A percentile compares a stretch with the other conserved stretches of the same genome.
These are phyloP conservation scores for Ophiostoma tasmaniense DNA, from an alignment of 2,329 filamentous ascomycete genomes.

Conservation along the genomic window DNA sequence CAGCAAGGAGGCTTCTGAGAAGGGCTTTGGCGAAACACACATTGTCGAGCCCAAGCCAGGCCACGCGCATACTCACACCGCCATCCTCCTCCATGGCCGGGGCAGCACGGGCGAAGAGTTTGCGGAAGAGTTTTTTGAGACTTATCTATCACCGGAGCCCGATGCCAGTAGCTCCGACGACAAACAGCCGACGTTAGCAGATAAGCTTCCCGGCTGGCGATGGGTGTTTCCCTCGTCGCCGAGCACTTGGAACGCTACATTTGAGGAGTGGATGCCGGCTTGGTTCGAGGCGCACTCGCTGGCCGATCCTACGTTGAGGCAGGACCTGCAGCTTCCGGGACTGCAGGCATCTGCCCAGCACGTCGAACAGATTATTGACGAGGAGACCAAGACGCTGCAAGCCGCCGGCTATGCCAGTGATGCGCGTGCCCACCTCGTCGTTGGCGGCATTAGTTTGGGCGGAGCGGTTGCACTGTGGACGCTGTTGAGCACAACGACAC, in stretches of 20 bases:
- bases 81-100: not conserved
- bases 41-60: not conserved
- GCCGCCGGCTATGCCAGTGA: constrained; percentile 12
- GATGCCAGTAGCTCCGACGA: not conserved
- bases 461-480: constrained; percentile 32
- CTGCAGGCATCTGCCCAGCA: constrained; percentile 4
- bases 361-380: constrained; percentile 28
- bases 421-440: constrained; percentile 26
- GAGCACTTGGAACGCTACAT: constrained; percentile 22
- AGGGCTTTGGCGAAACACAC: not conserved
- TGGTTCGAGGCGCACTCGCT: constrained; percentile 42
- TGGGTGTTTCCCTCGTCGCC: constrained; percentile 43
- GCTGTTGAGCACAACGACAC: constrained; percentile 23
- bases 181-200: constrained; percentile 26
- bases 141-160: too few species aligned
- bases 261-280: constrained; percentile 24
- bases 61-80: not conserved
- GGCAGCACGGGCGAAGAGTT: not conserved
- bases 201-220: constrained; percentile 36
- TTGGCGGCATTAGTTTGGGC: constrained; percentile 41
- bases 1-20: too few species aligned
- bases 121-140: not conserved
- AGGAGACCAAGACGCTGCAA: constrained; percentile 26
- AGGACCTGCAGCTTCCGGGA: not conserved
- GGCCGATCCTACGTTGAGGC: not conserved